Conservation (phyloP, 495 filamentous ascomycete species). For the Penicillium verhagenii region DNA sequence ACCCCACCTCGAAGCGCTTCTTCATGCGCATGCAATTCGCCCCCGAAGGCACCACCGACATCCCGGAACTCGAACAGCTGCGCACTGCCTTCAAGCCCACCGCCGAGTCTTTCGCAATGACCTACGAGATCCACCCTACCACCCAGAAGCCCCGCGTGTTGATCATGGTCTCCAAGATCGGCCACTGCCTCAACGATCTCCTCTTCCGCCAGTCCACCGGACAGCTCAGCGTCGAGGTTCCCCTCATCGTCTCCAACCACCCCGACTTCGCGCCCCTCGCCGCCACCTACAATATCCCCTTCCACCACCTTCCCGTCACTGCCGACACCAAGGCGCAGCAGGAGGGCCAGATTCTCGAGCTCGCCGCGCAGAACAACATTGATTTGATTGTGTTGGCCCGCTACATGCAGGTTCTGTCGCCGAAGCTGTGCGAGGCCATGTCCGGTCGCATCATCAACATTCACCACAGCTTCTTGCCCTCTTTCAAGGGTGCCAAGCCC, state of each 20-base stretch:
- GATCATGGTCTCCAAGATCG: constrained; percentile 82
- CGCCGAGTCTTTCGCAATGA: constrained; percentile 55
- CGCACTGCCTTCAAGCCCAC: constrained; percentile 49
- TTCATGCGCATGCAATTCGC: constrained; percentile 78
- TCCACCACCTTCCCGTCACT: constrained; percentile 70
- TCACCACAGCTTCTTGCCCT: constrained; percentile 75
- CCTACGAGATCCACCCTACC: constrained; percentile 61
- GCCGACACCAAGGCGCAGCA: constrained; percentile 67
- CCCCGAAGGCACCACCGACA: constrained; percentile 33
- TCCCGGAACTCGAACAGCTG: constrained; percentile 44
- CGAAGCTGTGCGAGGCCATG: constrained; percentile 68
- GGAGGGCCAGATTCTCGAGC: constrained; percentile 62
- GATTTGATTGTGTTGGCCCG: constrained; percentile 75
- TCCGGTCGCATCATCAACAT: constrained; percentile 78
- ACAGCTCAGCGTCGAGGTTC: constrained; percentile 64
- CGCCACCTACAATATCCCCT: constrained; percentile 66
- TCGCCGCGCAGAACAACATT: constrained; percentile 60
- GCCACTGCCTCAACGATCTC: constrained; percentile 78
- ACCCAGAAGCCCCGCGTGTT: constrained; percentile 64
- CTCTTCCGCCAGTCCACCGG: constrained; percentile 64
- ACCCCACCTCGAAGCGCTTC: constrained; percentile 62
- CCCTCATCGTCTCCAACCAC: constrained; percentile 69
- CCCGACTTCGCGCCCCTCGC: constrained; percentile 66
- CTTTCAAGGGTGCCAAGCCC: constrained; percentile 77
- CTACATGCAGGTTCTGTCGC: constrained; percentile 80